Conservation (phyloP, 345 rosid species). For the Acer negundo region DNA sequence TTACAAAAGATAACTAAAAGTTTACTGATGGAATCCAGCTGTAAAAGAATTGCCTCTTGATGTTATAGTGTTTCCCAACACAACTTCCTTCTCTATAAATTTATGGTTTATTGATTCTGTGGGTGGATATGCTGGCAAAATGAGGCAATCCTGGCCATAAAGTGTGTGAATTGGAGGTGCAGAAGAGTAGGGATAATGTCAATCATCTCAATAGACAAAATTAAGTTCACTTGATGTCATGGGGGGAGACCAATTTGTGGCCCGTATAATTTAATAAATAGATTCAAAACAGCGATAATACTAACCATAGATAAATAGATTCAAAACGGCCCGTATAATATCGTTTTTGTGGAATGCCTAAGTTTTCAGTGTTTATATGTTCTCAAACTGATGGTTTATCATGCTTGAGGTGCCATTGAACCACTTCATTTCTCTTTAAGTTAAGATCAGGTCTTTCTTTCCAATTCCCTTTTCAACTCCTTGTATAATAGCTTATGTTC, state of each 20-base stretch:
- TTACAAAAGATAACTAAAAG: not conserved
- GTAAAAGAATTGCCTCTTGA: constrained; percentile 5
- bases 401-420: not conserved
- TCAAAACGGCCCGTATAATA: too few relatives aligned
- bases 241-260: too few relatives aligned
- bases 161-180: not conserved
- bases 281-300: too few relatives aligned
- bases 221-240: not conserved
- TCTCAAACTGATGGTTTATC: not conserved
- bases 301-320: too few relatives aligned
- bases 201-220: not conserved
- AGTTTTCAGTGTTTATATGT: not conserved
- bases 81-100: not conserved
- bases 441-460: not conserved
- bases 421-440: not conserved
- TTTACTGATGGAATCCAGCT: not conserved
- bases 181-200: not conserved
- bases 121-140: not conserved
- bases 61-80: not conserved
- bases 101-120: not conserved
- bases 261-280: too few relatives aligned
- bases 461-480: too few relatives aligned
- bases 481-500: too few relatives aligned
- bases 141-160: not conserved
- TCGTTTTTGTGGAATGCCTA: not conserved